Percentiles rank a stretch among this genome's conserved stretches.
Evolutionary conservation across 768 basidiomycete species (phyloP).

Genomic region (Phlegmacium glaucopus): DNA sequence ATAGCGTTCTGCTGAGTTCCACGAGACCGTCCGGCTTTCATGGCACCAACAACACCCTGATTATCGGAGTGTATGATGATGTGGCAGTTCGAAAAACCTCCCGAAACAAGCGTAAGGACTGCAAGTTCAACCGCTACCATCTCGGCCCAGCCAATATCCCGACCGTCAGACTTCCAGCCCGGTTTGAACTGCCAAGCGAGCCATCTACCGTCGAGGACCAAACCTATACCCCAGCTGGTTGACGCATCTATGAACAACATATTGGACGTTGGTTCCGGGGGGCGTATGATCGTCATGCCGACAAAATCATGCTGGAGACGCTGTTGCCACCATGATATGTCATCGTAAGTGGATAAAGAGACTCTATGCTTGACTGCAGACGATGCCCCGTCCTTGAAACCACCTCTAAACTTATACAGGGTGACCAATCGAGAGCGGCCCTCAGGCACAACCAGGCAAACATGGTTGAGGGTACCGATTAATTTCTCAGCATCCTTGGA

Average conservation of each 20-base stretch:
- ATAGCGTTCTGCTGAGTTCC: constrained; percentile 20
- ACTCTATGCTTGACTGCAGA: constrained; percentile 1
- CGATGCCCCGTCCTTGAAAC: constrained; percentile 18
- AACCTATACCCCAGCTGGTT: constrained; percentile 37
- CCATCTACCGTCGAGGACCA: constrained; percentile 27
- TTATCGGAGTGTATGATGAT: constrained; percentile 35
- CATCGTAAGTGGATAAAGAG: constrained; percentile 10
- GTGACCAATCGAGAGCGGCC: no score
- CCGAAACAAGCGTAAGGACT: constrained; percentile 1
- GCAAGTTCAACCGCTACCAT: constrained; percentile 26
- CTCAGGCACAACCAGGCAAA: constrained; percentile 20
- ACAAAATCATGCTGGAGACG: constrained; percentile 5
- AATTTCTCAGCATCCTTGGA: constrained; percentile 21
- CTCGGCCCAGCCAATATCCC: constrained; percentile 27
- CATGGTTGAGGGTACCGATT: constrained; percentile 34
- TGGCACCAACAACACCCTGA: constrained; percentile 28
- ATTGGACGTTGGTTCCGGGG: constrained; percentile 6
- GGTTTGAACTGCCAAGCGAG: constrained; percentile 20
- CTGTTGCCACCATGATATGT: constrained; percentile 25
- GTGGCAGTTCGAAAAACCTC: constrained; percentile 1
- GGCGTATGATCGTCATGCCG: no score
- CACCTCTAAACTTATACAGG: constrained; percentile 18
- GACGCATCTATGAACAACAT: constrained; percentile 34
- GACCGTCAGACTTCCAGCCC: constrained; percentile 11
- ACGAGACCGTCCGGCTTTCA: constrained; percentile 15